A percentile compares a stretch with the other conserved stretches of the same genome.
These are phyloP conservation scores for Leccinum boreale DNA, from an alignment of 768 basidiomycete genomes.

Conservation along the genomic window DNA sequence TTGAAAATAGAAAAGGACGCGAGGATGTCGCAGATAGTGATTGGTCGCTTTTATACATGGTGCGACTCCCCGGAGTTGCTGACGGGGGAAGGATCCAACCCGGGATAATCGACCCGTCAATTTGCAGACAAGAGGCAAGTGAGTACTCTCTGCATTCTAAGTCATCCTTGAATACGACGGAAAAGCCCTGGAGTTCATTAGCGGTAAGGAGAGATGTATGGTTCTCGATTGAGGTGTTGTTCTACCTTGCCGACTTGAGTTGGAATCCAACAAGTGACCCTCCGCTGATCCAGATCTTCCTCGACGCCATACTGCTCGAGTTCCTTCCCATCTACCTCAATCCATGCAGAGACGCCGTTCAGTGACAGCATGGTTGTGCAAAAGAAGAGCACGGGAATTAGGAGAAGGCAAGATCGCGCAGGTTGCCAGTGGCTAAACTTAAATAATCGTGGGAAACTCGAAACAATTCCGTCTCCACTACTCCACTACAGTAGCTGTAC, in stretches of 20 bases:
- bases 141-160: constrained; percentile 1
- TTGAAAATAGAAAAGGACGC: constrained; percentile 26
- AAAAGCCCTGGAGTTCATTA: constrained; percentile 19
- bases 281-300: constrained; percentile 7
- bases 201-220: background rate
- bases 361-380: constrained; percentile 21
- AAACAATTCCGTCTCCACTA: background rate
- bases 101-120: constrained; percentile 18
- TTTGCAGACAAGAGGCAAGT: background rate
- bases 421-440: background rate
- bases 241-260: constrained; percentile 27
- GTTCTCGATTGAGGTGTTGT: background rate
- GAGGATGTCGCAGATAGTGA: constrained; percentile 12
- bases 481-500: too few species aligned
- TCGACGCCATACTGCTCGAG: constrained; percentile 27
- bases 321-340: constrained; percentile 27
- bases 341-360: constrained; percentile 21
- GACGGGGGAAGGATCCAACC: constrained; percentile 9
- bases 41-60: background rate
- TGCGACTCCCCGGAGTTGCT: background rate
- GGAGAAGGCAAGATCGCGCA: background rate
- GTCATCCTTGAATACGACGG: constrained; percentile 21
- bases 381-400: background rate
- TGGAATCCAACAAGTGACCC: constrained; percentile 30
- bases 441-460: background rate